Base-by-base conservation (phyloP, 805 yeast species). In the Candida easanensis region DNA sequence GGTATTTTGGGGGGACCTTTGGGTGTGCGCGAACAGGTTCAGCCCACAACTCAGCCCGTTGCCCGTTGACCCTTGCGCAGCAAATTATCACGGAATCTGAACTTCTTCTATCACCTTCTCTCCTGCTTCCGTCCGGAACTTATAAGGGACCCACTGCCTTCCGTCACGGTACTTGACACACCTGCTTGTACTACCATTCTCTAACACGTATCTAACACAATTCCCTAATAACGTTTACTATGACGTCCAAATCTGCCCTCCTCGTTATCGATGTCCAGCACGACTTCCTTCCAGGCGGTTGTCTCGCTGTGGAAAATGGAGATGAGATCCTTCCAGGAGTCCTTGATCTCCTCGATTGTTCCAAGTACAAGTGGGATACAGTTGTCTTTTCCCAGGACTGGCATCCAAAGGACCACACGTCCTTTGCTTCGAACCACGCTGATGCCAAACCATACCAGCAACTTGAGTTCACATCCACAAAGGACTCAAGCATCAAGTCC, bases 281-380 rank as follows among this genome's bases (percentile, higher is more conserved):
- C 50, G 97, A 91, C 60, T 90, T 90, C 61, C 69, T 89, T 3
- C 91, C 91, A 5, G 82, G 88, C 0, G 97, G 97, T 0, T 64
- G 93, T 0, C 64, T 90, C 34, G 95, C 93, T 0, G 93, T 88
- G 0, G 54, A 68, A 0, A 67, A 71, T 6, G 97, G 95, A 4
- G 68, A 82, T 13, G 65, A 63, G 0, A 67, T 87, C 8, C 71
- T 88, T 17, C 69, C 74, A 0, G 66, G 68, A 0, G 77, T 88
- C 27, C 61, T 72, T 23, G 55, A 70, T 1, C 62, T 88, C 33
- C 52, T 80, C 9, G 60, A 70, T 22, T 57, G 65, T 14, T 42
- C 60, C 0, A 49, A 60, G 30, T 71, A 65, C 41, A 58, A 70
- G 4, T 89, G 93, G 91, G 68, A 71, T 34, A 64, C 79, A 6